These are phyloP conservation scores for Malus hybrid DNA, from an alignment of 331 rosid genomes.

Conservation along the genomic window DNA sequence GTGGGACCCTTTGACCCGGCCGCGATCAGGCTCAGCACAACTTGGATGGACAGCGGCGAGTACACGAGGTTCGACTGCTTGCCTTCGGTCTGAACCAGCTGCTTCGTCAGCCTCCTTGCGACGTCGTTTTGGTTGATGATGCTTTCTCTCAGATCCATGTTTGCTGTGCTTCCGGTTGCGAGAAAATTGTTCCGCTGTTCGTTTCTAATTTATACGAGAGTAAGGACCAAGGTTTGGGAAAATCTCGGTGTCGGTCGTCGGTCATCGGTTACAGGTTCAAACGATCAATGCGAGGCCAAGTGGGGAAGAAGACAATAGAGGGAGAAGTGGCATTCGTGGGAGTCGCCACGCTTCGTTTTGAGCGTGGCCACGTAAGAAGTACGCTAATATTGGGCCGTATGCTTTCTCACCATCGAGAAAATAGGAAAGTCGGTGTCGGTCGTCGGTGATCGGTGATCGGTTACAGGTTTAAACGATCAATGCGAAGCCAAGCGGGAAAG, in stretches of 20 bases:
- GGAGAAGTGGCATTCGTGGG: neutral
- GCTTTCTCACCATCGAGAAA: neutral
- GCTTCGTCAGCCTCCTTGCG: conserved; percentile 39
- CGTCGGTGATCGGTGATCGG: neutral
- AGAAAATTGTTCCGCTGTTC: neutral
- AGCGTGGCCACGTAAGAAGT: neutral
- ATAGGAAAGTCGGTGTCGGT: neutral
- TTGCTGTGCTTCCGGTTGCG: neutral
- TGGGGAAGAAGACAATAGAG: neutral
- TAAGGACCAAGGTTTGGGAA: neutral
- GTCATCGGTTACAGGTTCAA: neutral
- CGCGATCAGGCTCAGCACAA: conserved; percentile 62
- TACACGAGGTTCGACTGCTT: conserved; percentile 44
- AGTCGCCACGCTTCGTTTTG: too few species aligned
- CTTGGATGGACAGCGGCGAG: conserved; percentile 74
- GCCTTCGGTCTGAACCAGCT: conserved; percentile 30
- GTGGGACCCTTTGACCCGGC: conserved; percentile 69
- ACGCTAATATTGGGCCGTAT: neutral
- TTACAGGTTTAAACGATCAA: neutral
- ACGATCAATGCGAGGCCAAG: neutral
- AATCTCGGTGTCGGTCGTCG: neutral
- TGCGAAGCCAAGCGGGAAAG: neutral
- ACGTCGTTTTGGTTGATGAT: conserved; percentile 49
- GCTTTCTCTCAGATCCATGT: conserved; percentile 54
- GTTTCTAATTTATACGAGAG: neutral